Evolutionary conservation across 1,139 yeast genomes (phyloP).

Genomic region (Candida tunisiensis): DNA sequence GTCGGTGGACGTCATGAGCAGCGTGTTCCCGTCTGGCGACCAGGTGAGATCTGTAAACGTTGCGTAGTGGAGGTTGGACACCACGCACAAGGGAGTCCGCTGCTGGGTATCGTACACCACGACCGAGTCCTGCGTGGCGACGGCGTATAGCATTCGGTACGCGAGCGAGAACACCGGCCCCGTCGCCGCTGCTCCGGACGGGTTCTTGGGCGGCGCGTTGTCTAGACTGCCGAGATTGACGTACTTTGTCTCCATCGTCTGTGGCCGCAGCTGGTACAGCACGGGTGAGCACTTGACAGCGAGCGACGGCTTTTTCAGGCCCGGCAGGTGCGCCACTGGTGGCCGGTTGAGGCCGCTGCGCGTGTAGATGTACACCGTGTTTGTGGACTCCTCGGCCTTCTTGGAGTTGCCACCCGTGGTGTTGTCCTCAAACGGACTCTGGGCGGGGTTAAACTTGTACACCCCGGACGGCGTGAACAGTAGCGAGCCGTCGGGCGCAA

Average conservation of each 20-base stretch:
- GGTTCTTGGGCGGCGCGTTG: conserved; percentile 2
- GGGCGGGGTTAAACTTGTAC: conserved; percentile 2
- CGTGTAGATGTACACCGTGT: conserved; percentile 65
- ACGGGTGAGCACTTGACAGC: conserved; percentile 66
- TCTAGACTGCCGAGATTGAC: not conserved
- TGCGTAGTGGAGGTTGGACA: conserved; percentile 71
- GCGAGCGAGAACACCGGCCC: conserved; percentile 34
- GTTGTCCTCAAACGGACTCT: conserved; percentile 3
- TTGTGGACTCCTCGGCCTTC: conserved; percentile 24
- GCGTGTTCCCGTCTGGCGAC: conserved; percentile 58
- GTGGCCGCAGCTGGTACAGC: conserved; percentile 21
- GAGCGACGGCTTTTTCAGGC: conserved; percentile 68
- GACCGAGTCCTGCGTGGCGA: conserved; percentile 86
- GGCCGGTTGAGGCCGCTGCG: conserved; percentile 50
- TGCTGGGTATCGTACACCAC: conserved; percentile 66
- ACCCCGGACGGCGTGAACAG: conserved; percentile 71
- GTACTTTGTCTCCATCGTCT: too few relatives aligned
- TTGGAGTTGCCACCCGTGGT: conserved; percentile 7
- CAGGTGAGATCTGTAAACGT: conserved; percentile 79
- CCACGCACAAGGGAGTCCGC: conserved; percentile 50
- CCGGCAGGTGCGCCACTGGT: conserved; percentile 66
- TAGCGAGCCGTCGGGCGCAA: conserved; percentile 81
- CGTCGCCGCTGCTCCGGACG: conserved; percentile 1
- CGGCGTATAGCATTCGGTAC: conserved; percentile 75
- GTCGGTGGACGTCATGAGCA: conserved; percentile 78